Evolutionary conservation across 2,329 filamentous ascomycete genomes (phyloP), one percentile per base, ranked within the genome.

Genomic region (Bisporella sp.): DNA sequence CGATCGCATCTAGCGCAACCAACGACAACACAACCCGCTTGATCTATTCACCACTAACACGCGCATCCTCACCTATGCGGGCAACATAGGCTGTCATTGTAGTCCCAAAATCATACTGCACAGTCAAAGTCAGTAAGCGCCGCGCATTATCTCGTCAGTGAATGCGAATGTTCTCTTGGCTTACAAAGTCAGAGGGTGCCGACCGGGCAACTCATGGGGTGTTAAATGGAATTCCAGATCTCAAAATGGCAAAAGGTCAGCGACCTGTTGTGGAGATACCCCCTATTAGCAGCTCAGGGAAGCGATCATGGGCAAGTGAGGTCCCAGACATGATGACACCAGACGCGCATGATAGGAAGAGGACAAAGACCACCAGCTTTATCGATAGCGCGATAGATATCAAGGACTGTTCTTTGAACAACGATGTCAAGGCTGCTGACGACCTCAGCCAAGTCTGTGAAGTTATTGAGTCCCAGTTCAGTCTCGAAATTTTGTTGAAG

Each of bases 401-500:
- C 48, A 56, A 53, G 58, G 58, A 52, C 53, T 52, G 47, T 55
- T 57, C 39, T 48, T 46, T 41, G 32, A 40, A 46, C 21, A 48
- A 28, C 4, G 31, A 53, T 54, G 52, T 55, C 49, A 52, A 52
- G 33, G 52, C n/a, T 50, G 52, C 46, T 46, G 55, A 57, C 31
- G 54, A 57, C 47, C 54, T 57, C 40, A 57, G 59, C 54, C 65
- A 62, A 46, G 58, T 71, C 55, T 64, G 57, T 37, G 59, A 64
- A 35, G 54, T 56, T 9, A 86, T 97, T 64, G 85, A 90, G 64
- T 83, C 89, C 55, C 87, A 96, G 69, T 85, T 97, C 68, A 88
- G 90, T 63, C 80, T 93, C 58, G 91, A 96, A 72, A 91, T 97
- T 48, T 73, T 97, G 56, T 73, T 95, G 66, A 97, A 96, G 75